phyloP scores from a whole-genome alignment of 2,329 filamentous ascomycete genomes.

The Colletotrichum cereale region DNA sequence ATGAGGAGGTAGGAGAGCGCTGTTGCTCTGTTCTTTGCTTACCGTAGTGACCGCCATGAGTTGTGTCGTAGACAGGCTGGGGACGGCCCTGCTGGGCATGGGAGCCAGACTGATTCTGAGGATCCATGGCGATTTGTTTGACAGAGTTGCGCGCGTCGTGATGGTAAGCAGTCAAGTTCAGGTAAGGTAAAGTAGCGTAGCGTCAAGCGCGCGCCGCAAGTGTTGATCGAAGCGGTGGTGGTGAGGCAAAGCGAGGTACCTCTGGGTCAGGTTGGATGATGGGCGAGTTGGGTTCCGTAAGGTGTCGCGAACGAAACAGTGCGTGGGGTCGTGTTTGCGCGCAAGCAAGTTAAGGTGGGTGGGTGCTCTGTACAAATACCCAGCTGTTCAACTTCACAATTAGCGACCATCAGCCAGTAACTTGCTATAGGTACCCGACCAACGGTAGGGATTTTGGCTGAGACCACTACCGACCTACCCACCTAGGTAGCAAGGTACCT shows the following conservation, averaged over 20 bases:
- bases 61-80: slow-evolving; percentile 78
- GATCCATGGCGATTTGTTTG: slow-evolving; percentile 50
- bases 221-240: not conserved
- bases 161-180: not conserved
- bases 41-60: slow-evolving; percentile 84
- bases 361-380: not conserved
- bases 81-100: slow-evolving; percentile 66
- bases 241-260: slow-evolving; percentile 2
- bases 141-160: slow-evolving; percentile 17
- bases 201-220: slow-evolving; percentile 2
- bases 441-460: not conserved
- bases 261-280: not conserved
- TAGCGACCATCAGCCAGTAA: not conserved
- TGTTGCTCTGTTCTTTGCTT: slow-evolving; percentile 47
- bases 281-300: not conserved
- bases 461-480: not conserved
- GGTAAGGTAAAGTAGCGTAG: not conserved
- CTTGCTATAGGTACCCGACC: not conserved
- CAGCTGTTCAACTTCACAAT: not conserved
- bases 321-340: not conserved
- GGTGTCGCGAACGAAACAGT: not conserved
- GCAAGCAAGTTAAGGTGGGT: not conserved
- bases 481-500: not conserved
- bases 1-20: slow-evolving; percentile 15
- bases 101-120: slow-evolving; percentile 48